Evolutionary conservation across 805 yeast species (phyloP), one percentile per base, ranked within the genome.

Genomic region (Candida golubevii): DNA sequence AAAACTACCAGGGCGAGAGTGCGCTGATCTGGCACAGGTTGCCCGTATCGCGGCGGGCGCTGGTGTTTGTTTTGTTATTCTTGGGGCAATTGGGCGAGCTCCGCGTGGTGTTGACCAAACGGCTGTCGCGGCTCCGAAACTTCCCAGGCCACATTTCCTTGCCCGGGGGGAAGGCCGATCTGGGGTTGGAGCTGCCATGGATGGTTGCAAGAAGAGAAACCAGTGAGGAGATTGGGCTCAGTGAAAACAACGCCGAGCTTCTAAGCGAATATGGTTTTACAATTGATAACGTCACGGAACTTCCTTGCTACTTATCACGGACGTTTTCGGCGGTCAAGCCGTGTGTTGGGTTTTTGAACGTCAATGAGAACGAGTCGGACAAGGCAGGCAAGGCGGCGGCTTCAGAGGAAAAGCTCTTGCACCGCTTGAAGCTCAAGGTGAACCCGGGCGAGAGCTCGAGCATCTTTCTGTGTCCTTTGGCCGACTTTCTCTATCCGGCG

Each of bases 111-210:
- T 64, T 90, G 40, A 90, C 97, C 1, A 82, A 85, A 54, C 65
- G 98, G 49, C 81, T 95, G 3, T 71, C 84, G 38, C 70, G 74
- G 32, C 69, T 91, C 54, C 71, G 80, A 39, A 78, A 78, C 42
- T 90, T 89, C 65, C 85, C 93, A 0, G 97, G 97, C 6, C 96
- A 90, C 61, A 85, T 86, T 6, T 88, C 97, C 1, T 70, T 90
- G 8, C 98, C 98, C 4, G 98, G 98, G 2, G 98, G 97, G 8
- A 87, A 84, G 58, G 89, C 95, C 5, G 97, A 90, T 61, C 58
- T 53, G 35, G 79, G 75, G 0, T 68, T 76, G 14, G 88, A 88
- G 54, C 63, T 75, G 11, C 87, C 85, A 45, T 82, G 84, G 74
- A 75, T 77, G 36, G 83, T 84, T 33, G 84, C 96, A 0, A 70